Evolutionary conservation across 2,329 filamentous ascomycete species (phyloP).

Genomic region (Hypoxylon sp.): DNA sequence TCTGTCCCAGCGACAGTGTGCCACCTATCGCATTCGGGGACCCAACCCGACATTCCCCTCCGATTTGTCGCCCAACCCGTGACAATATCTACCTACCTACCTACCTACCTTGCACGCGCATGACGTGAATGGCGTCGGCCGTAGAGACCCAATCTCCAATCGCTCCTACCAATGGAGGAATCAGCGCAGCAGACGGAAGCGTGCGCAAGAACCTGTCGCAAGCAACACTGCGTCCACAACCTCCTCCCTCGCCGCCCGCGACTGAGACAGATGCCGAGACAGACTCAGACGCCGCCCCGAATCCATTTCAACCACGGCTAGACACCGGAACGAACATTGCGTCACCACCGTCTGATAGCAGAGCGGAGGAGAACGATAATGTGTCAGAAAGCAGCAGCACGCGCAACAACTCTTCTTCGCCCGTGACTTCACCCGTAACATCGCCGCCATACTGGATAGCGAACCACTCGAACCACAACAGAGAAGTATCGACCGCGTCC

Average conservation of each 20-base stretch:
- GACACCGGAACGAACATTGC: not conserved
- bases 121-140: conserved; percentile 45
- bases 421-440: conserved; percentile 50
- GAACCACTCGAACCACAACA: conserved; percentile 53
- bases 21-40: conserved; percentile 3
- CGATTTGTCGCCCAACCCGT: conserved; percentile 9
- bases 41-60: conserved; percentile 14
- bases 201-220: conserved; percentile 44
- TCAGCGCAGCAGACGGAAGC: conserved; percentile 21
- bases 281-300: conserved; percentile 44
- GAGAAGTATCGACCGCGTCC: conserved; percentile 64
- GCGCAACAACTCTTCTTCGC: conserved; percentile 32
- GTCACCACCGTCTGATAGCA: conserved; percentile 13
- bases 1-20: conserved; percentile 3
- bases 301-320: conserved; percentile 23
- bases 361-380: not conserved
- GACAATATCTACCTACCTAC: conserved; percentile 6
- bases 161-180: conserved; percentile 1
- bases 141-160: conserved; percentile 28
- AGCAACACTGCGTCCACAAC: conserved; percentile 45
- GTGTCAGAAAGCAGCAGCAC: conserved; percentile 7
- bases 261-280: conserved; percentile 51
- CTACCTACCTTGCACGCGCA: conserved; percentile 11
- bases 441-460: conserved; percentile 60
- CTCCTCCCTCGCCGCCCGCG: conserved; percentile 52